phyloP scores from a whole-genome alignment of 108 stramenopile species.

The Bacterosira constricta region DNA sequence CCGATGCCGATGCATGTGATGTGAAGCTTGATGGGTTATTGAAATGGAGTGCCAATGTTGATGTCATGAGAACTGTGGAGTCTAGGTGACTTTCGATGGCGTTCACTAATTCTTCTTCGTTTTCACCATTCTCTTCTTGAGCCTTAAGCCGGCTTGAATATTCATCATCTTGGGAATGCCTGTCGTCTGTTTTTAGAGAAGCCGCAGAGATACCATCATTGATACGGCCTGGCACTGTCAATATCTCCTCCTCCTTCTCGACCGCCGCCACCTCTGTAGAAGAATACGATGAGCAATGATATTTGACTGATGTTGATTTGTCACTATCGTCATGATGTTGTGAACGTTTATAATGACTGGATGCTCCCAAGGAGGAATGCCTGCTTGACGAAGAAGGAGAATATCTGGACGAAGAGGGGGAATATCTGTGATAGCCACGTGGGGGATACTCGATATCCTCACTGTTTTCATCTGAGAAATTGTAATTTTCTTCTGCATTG shows the following conservation, averaged over 20 bases:
- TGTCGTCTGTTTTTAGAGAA: too few species aligned
- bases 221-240: not conserved
- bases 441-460: not conserved
- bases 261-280: not conserved
- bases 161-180: too few species aligned
- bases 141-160: too few species aligned
- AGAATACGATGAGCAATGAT: not conserved
- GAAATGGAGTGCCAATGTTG: too few species aligned
- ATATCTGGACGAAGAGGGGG: not conserved
- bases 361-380: not conserved
- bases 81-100: too few species aligned
- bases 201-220: not conserved
- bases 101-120: too few species aligned
- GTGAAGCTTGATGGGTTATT: too few species aligned
- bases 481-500: not conserved
- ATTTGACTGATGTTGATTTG: not conserved
- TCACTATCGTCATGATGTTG: too few species aligned
- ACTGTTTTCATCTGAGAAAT: not conserved
- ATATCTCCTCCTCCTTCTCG: not conserved
- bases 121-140: too few species aligned
- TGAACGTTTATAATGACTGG: too few species aligned
- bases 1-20: too few species aligned
- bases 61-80: too few species aligned
- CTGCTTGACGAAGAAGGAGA: not conserved
- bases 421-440: not conserved